These are phyloP conservation scores for Daldinia eschscholtzii DNA, from an alignment of 2,329 filamentous ascomycete genomes.

Conservation along the genomic window DNA sequence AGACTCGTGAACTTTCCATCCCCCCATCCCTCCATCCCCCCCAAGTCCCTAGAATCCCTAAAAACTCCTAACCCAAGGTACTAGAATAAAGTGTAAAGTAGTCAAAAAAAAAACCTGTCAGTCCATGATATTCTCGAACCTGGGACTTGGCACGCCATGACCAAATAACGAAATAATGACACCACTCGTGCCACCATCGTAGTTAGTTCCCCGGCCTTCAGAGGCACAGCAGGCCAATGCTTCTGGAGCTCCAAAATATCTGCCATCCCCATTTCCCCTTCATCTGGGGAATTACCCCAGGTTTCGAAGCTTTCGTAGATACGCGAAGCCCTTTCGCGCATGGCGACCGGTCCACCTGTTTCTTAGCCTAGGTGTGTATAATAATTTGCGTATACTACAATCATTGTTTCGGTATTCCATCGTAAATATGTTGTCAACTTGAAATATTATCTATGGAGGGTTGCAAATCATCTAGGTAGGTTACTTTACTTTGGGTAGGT, in stretches of 20 bases:
- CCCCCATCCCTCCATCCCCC: too few species aligned
- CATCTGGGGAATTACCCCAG: slow-evolving; percentile 38
- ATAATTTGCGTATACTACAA: slow-evolving; percentile 12
- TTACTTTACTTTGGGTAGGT: not conserved
- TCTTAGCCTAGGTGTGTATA: slow-evolving; percentile 21
- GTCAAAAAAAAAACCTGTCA: not conserved
- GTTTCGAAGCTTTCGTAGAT: slow-evolving; percentile 33
- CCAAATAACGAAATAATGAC: slow-evolving; percentile 19
- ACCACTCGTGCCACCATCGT: slow-evolving; percentile 31
- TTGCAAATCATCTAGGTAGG: not conserved
- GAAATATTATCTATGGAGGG: not conserved
- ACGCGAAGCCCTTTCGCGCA: slow-evolving; percentile 34
- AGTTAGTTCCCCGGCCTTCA: slow-evolving; percentile 19
- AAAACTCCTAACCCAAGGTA: not conserved
- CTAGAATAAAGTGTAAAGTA: too few species aligned
- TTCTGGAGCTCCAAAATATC: slow-evolving; percentile 5
- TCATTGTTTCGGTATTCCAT: slow-evolving; percentile 13
- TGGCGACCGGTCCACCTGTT: slow-evolving; percentile 29
- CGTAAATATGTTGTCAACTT: not conserved
- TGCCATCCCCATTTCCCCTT: slow-evolving; percentile 28
- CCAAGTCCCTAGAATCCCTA: not conserved
- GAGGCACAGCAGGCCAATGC: slow-evolving; percentile 6
- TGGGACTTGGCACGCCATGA: slow-evolving; percentile 35
- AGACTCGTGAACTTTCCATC: not conserved
- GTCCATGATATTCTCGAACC: slow-evolving; percentile 24